A percentile compares a stretch with the other conserved stretches of the same genome.
phyloP scores from a whole-genome alignment of 2,329 filamentous ascomycete species.

The Ascochyta viciae-villosae region DNA sequence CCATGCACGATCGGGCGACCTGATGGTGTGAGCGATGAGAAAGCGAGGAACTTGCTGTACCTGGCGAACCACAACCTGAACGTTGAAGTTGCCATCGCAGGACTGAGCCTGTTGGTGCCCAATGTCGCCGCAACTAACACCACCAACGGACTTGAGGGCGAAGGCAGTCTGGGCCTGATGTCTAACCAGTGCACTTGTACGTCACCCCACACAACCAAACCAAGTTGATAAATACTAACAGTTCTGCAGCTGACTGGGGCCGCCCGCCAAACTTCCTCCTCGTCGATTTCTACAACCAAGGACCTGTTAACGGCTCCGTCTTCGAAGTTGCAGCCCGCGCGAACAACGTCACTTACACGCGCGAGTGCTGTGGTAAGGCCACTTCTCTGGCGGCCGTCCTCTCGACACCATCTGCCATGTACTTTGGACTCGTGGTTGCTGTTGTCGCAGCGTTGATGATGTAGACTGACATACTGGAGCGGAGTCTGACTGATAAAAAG shows the following conservation, averaged over 20 bases:
- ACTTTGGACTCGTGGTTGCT: conserved; percentile 27
- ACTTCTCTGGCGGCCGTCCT: conserved; percentile 21
- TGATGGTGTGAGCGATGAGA: conserved; percentile 64
- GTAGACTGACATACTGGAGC: conserved; percentile 9
- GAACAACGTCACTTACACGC: conserved; percentile 75
- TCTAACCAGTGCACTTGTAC: conserved; percentile 44
- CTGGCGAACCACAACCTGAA: conserved; percentile 95
- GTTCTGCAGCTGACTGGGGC: conserved; percentile 37
- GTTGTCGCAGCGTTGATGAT: conserved; percentile 27
- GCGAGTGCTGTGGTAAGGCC: conserved; percentile 62
- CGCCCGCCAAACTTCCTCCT: conserved; percentile 52
- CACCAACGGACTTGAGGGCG: conserved; percentile 45
- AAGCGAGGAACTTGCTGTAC: conserved; percentile 70
- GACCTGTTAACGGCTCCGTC: conserved; percentile 46
- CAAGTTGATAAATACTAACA: conserved; percentile 12
- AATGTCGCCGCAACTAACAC: conserved; percentile 45
- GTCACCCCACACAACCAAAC: conserved; percentile 13
- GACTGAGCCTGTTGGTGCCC: conserved; percentile 43
- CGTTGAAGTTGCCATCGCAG: conserved; percentile 62
- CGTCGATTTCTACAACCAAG: conserved; percentile 52
- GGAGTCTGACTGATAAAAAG: neutral
- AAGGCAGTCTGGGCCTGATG: conserved; percentile 45
- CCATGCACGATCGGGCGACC: conserved; percentile 83
- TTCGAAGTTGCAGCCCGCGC: conserved; percentile 54
- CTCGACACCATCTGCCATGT: conserved; percentile 21